Evolutionary conservation across 345 rosid genomes (phyloP).

Genomic region (Syzygium grande): DNA sequence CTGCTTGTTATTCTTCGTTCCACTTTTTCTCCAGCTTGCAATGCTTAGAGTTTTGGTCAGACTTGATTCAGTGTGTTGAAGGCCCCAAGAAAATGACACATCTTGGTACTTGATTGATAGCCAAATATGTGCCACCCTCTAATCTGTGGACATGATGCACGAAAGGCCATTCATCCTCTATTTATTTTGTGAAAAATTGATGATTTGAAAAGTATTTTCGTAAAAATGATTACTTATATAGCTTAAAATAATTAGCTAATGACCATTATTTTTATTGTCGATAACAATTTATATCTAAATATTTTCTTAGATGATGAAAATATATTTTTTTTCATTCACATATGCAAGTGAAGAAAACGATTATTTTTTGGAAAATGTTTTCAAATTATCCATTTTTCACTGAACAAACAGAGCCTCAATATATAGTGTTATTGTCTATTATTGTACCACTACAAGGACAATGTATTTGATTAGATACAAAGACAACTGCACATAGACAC

Average conservation of each 20-base stretch:
- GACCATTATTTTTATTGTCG: too few relatives aligned
- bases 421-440: not conserved
- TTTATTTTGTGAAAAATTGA: too few relatives aligned
- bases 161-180: too few relatives aligned
- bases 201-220: too few relatives aligned
- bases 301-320: rapidly evolving
- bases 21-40: not conserved
- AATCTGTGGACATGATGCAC: not conserved
- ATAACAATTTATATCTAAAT: too few relatives aligned
- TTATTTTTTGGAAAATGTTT: too few relatives aligned
- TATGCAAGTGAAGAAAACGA: too few relatives aligned
- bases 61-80: not conserved
- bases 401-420: rapidly evolving
- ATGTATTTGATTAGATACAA: not conserved
- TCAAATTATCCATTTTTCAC: too few relatives aligned
- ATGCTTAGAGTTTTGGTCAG: not conserved
- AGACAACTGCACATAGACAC: not conserved
- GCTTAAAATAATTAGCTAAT: too few relatives aligned
- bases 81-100: not conserved
- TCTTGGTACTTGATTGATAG: not conserved
- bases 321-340: not conserved
- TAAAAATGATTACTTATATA: too few relatives aligned
- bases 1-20: not conserved
- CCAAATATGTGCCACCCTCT: not conserved
- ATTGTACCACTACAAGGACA: not conserved